phyloP scores from a whole-genome alignment of 2,329 filamentous ascomycete genomes.

The Pseudonectria foliicola region DNA sequence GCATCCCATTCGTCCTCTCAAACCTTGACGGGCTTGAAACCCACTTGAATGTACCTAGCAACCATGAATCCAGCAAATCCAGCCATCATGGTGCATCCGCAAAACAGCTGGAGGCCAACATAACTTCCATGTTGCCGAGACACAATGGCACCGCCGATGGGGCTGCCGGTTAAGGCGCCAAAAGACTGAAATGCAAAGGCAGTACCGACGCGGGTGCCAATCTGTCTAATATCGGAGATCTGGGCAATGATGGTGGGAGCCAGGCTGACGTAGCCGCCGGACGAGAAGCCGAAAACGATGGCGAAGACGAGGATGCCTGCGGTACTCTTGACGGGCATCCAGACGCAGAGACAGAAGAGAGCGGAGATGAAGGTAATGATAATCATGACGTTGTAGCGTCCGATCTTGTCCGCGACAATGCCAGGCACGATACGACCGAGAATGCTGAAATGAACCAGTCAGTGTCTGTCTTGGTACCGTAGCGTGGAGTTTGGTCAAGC shows the following conservation, averaged over 20 bases:
- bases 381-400: constrained; percentile 43
- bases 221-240: constrained; percentile 61
- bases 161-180: constrained; percentile 59
- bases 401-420: constrained; percentile 37
- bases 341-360: constrained; percentile 39
- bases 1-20: no score
- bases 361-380: constrained; percentile 43
- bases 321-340: constrained; percentile 42
- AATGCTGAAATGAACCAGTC: constrained; percentile 28
- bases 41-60: constrained; percentile 29
- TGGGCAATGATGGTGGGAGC: constrained; percentile 60
- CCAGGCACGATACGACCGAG: constrained; percentile 46
- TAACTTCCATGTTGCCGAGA: constrained; percentile 44
- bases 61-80: constrained; percentile 21
- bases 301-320: constrained; percentile 57
- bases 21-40: constrained; percentile 28
- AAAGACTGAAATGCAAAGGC: constrained; percentile 56
- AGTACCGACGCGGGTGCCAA: constrained; percentile 61
- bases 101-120: constrained; percentile 57
- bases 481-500: constrained; percentile 4
- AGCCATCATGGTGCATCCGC: constrained; percentile 43
- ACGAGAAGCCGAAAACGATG: constrained; percentile 62
- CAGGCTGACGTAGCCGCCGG: constrained; percentile 59
- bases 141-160: constrained; percentile 59
- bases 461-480: constrained; percentile 2